A percentile compares a stretch with the other conserved stretches of the same genome.
Conservation (phyloP, 148 eudicot species). For the Pharnaceum exiguum region DNA sequence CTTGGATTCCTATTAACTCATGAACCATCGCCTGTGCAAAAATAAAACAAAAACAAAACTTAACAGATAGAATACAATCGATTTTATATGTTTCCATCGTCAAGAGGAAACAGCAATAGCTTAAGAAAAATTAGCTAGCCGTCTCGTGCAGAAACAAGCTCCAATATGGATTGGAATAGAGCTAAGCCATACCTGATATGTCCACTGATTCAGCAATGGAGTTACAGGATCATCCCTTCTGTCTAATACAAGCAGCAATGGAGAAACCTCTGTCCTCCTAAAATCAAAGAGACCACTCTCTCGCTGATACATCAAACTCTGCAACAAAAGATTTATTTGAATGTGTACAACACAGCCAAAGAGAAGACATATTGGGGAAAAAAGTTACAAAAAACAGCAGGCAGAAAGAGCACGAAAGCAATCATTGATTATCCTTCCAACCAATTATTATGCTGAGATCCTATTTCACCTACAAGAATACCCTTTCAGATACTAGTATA, state of each 20-base stretch:
- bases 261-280: slow-evolving; percentile 77
- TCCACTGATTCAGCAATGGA: slow-evolving; percentile 95
- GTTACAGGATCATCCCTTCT: slow-evolving; percentile 97
- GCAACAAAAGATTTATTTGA: slow-evolving; percentile 13
- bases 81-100: slow-evolving; percentile 1
- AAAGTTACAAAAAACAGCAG: background rate
- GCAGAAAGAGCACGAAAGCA: too few species aligned
- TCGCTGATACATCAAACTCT: slow-evolving; percentile 97
- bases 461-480: too few species aligned
- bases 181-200: slow-evolving; percentile 75
- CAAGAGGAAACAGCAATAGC: background rate
- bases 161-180: background rate
- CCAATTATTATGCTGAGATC: too few species aligned
- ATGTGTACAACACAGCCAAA: background rate
- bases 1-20: slow-evolving; percentile 88
- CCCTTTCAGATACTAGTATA: too few species aligned
- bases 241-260: slow-evolving; percentile 78
- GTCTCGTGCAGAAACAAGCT: background rate
- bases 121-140: slow-evolving; percentile 6
- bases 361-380: background rate
- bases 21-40: slow-evolving; percentile 87
- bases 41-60: too few species aligned
- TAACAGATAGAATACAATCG: slow-evolving; percentile 18
- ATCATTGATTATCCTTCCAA: too few species aligned
- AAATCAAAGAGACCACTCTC: slow-evolving; percentile 98